A percentile compares a stretch with the other conserved stretches of the same genome.
Conservation (phyloP, 169 alveolate genomes). For the Eimeria necatrix region DNA sequence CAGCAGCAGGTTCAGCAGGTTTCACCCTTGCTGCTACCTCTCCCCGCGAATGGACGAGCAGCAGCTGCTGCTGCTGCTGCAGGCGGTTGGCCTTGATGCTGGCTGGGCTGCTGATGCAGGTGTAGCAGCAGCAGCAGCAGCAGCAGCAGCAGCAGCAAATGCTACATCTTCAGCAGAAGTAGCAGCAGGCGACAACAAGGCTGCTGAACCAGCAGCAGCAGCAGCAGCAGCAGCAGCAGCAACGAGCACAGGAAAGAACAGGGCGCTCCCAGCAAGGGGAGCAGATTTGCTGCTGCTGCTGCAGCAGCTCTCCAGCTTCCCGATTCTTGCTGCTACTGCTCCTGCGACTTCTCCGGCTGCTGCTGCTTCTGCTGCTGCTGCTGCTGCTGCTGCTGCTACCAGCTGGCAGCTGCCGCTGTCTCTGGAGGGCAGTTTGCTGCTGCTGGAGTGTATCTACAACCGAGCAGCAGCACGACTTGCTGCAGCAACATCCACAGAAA, state of each 20-base stretch:
- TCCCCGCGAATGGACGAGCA: not conserved
- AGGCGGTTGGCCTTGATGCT: not conserved
- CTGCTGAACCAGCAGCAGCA: not conserved
- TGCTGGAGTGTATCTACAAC: not conserved
- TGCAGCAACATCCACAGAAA: not conserved
- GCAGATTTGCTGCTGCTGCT: too few species aligned
- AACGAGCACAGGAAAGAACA: too few species aligned
- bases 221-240: too few species aligned
- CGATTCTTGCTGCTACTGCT: not conserved
- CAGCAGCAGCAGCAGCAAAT: not conserved
- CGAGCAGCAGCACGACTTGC: conserved; percentile 22
- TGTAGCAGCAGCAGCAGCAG: not conserved
- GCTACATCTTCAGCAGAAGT: too few species aligned
- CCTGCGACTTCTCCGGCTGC: not conserved
- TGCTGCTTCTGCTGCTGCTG: not conserved
- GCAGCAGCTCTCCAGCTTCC: not conserved
- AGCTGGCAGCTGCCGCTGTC: not conserved
- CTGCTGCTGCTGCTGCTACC: not conserved
- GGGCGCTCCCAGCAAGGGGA: too few species aligned
- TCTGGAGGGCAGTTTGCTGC: not conserved
- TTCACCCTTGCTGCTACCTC: not conserved
- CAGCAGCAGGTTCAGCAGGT: not conserved
- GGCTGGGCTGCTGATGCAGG: conserved; percentile 45
- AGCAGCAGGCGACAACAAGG: not conserved
- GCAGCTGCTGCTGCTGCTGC: conserved; percentile 49